Conservation (phyloP, 768 basidiomycete genomes). For the Serendipita sp. region DNA sequence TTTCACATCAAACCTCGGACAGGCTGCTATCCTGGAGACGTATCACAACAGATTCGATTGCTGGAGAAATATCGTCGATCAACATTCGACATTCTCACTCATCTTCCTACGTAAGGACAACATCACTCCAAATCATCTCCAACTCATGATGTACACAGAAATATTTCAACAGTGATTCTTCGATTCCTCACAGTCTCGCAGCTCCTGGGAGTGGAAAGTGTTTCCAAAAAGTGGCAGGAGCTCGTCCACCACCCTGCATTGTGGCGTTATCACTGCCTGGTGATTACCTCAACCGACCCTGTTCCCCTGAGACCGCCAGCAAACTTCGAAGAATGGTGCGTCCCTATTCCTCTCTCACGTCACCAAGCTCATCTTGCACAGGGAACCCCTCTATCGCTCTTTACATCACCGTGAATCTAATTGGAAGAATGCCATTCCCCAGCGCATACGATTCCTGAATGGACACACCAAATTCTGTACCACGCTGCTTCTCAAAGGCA, state of each 20-base stretch:
- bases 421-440: slow-evolving; percentile 58
- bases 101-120: slow-evolving; percentile 32
- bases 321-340: slow-evolving; percentile 57
- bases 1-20: slow-evolving; percentile 7
- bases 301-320: slow-evolving; percentile 43
- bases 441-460: slow-evolving; percentile 55
- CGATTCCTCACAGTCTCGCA: slow-evolving; percentile 41
- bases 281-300: slow-evolving; percentile 58
- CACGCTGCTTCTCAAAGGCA: slow-evolving; percentile 51
- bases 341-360: slow-evolving; percentile 3
- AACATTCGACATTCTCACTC: slow-evolving; percentile 67
- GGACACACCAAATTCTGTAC: slow-evolving; percentile 85
- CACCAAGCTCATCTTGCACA: slow-evolving; percentile 11
- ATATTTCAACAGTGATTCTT: slow-evolving; percentile 48
- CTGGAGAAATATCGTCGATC: slow-evolving; percentile 71
- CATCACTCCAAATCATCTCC: too few species aligned
- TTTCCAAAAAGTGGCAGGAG: slow-evolving; percentile 29
- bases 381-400: slow-evolving; percentile 58
- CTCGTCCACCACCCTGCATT: slow-evolving; percentile 46
- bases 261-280: slow-evolving; percentile 62
- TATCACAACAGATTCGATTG: slow-evolving; percentile 64
- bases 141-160: slow-evolving; percentile 10
- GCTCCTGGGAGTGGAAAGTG: slow-evolving; percentile 40
- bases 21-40: slow-evolving; percentile 75
- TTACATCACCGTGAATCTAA: slow-evolving; percentile 77